Conservation (phyloP, 345 rosid genomes). For the Sisymbrium altissimum region DNA sequence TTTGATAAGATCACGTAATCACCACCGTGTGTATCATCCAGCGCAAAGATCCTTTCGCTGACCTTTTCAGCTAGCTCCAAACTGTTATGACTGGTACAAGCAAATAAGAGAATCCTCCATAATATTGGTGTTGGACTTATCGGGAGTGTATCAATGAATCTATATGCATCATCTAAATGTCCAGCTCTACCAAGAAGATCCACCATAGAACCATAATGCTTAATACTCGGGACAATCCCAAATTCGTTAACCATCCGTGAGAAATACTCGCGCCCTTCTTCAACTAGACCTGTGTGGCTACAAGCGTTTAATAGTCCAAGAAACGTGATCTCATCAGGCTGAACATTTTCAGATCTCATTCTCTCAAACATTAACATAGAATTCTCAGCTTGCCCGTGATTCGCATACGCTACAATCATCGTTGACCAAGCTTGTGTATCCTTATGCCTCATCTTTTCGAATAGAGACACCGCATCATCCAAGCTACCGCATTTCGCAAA, state of each 20-base stretch:
- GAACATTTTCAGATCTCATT: constrained; percentile 46
- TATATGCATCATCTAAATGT: constrained; percentile 52
- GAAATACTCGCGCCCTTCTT: constrained; percentile 59
- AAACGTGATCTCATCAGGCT: constrained; percentile 74
- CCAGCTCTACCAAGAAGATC: constrained; percentile 89
- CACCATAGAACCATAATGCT: constrained; percentile 91
- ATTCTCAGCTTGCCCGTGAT: constrained; percentile 64
- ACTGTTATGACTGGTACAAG: constrained; percentile 67
- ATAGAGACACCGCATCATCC: constrained; percentile 54
- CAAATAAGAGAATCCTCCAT: constrained; percentile 76
- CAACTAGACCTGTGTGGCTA: constrained; percentile 77
- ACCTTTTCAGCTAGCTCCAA: constrained; percentile 53
- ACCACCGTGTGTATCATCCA: constrained; percentile 76
- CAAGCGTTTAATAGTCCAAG: constrained; percentile 76
- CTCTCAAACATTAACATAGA: constrained; percentile 59
- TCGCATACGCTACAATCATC: constrained; percentile 79
- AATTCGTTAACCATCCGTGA: constrained; percentile 46
- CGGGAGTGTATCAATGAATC: constrained; percentile 58
- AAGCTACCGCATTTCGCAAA: constrained; percentile 92
- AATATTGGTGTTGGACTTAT: constrained; percentile 56
- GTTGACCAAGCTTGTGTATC: constrained; percentile 90
- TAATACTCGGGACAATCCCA: constrained; percentile 49
- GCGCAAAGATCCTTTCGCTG: constrained; percentile 49
- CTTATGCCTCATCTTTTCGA: constrained; percentile 50
- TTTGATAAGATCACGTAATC: constrained; percentile 79